A percentile compares a stretch with the other conserved stretches of the same genome.
These are phyloP conservation scores for Torulaspora indica DNA, from an alignment of 805 yeast genomes.

Conservation along the genomic window DNA sequence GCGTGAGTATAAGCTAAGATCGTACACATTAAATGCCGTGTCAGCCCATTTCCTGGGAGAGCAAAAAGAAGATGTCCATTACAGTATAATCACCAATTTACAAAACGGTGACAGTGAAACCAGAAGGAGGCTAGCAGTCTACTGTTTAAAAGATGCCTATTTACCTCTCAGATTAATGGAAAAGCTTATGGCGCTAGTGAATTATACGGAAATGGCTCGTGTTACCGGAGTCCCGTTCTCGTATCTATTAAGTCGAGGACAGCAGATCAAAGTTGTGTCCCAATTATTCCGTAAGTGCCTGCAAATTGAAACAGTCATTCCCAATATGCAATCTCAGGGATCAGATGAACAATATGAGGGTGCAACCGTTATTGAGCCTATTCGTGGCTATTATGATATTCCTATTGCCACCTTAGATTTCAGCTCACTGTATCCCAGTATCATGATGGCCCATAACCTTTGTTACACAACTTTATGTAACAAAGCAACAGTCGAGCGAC, in stretches of 20 bases:
- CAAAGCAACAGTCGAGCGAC: constrained; percentile 60
- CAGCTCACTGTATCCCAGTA: constrained; percentile 94
- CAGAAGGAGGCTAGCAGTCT: constrained; percentile 90
- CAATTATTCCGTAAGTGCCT: constrained; percentile 92
- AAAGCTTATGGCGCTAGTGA: constrained; percentile 92
- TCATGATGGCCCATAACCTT: constrained; percentile 97
- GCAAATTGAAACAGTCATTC: constrained; percentile 80
- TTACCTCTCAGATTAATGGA: constrained; percentile 83
- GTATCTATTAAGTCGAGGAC: constrained; percentile 84
- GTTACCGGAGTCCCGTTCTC: constrained; percentile 98
- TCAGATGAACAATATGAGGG: constrained; percentile 95
- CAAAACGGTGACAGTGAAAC: constrained; percentile 92
- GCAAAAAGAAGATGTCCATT: constrained; percentile 97
- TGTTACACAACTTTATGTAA: constrained; percentile 88
- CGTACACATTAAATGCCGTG: constrained; percentile 92
- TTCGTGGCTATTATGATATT: constrained; percentile 89
- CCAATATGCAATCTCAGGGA: constrained; percentile 77
- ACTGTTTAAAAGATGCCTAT: constrained; percentile 94
- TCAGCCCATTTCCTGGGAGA: constrained; percentile 91
- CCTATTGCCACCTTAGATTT: constrained; percentile 98
- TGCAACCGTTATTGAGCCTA: constrained; percentile 97
- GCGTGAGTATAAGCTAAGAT: constrained; percentile 89
- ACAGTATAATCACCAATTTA: constrained; percentile 88
- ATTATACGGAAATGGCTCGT: constrained; percentile 98
- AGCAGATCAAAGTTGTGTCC: constrained; percentile 94